Percentiles rank a stretch among this genome's conserved stretches.
phyloP scores from a whole-genome alignment of 2,329 filamentous ascomycete genomes.

The Fonsecaea pedrosoi region DNA sequence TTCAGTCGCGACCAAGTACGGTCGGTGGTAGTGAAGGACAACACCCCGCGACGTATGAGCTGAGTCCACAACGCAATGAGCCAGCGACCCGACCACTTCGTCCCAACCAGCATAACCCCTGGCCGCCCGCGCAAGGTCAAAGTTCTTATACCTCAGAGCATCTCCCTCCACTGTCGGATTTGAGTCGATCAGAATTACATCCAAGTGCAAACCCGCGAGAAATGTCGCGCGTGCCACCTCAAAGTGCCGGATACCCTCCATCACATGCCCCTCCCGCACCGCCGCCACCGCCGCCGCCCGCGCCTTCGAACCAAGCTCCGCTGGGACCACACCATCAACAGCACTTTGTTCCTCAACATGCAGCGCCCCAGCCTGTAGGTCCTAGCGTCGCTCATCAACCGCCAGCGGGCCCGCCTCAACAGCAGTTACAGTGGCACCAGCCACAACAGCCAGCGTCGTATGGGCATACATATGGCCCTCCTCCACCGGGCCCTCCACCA shows the following conservation, averaged over 20 bases:
- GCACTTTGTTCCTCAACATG: conserved; percentile 2
- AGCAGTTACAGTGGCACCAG: conserved; percentile 5
- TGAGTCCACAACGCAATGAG: conserved; percentile 47
- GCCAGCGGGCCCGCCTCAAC: neutral
- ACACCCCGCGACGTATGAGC: conserved; percentile 50
- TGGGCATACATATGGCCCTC: conserved; percentile 6
- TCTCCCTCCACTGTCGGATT: conserved; percentile 38
- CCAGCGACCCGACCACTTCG: conserved; percentile 34
- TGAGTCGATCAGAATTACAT: conserved; percentile 31
- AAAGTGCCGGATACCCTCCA: conserved; percentile 25
- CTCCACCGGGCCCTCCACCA: neutral
- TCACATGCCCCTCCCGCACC: neutral
- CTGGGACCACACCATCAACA: neutral
- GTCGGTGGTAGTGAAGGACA: conserved; percentile 53
- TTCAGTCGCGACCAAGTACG: conserved; percentile 45
- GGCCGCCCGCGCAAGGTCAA: conserved; percentile 32
- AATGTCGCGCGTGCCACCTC: conserved; percentile 35
- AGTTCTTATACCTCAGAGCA: conserved; percentile 33
- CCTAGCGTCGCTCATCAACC: neutral
- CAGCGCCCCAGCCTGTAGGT: neutral
- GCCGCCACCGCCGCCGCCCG: conserved; percentile 8
- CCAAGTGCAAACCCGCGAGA: conserved; percentile 27
- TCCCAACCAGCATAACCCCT: conserved; percentile 30
- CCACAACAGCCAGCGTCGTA: neutral
- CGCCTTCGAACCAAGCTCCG: conserved; percentile 6